Base-by-base conservation (phyloP, 495 filamentous ascomycete species). In the Aspergillus kassunensis region DNA sequence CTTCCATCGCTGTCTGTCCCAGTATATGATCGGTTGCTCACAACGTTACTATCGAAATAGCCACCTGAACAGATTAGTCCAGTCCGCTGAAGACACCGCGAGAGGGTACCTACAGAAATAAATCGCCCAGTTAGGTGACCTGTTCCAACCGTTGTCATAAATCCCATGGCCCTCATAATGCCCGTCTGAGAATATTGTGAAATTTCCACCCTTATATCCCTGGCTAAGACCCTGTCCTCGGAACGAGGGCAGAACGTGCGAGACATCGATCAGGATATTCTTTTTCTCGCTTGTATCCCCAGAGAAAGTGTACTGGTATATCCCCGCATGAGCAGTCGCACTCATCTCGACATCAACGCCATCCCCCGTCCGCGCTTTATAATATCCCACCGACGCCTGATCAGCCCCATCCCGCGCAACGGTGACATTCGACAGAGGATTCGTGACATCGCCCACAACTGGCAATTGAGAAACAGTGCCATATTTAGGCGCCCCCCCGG, bases 401-500 rank as follows among this genome's bases (percentile, higher is more conserved):
- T 89, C 86, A 0, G 73, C 60, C 4, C 65, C 64, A 27, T 67
- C 67, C 54, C 83, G 70, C 12, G 63, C 53, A 8, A 78, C 67
- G n/a, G 79, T 80, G 18, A 79, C 63, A 51, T 86, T 78, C 0
- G 64, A 67, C n/a, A 87, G 67, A 11, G 84, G 83, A 39, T 89
- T 77, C 5, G 48, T 51, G 49, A 83, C 60, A 15, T 74, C 66
- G 2, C 80, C 78, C 0, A 78, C 49, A 2, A 83, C 65, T 1
- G 86, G 85, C 61, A 88, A 72, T 56, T 89, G 86, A 4, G 79
- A 73, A 15, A 89, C 81, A 2, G 67, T 82, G 0, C 86, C 85
- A 51, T 89, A 90, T 65, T 88, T 89, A 1, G 86, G 85, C 3
- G 85, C 84, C 11, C 86, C 86, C 2, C 87, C 87, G 8, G 83